These are phyloP conservation scores for Fraxinus nigra DNA, from an alignment of 305 asterid genomes.

Conservation along the genomic window DNA sequence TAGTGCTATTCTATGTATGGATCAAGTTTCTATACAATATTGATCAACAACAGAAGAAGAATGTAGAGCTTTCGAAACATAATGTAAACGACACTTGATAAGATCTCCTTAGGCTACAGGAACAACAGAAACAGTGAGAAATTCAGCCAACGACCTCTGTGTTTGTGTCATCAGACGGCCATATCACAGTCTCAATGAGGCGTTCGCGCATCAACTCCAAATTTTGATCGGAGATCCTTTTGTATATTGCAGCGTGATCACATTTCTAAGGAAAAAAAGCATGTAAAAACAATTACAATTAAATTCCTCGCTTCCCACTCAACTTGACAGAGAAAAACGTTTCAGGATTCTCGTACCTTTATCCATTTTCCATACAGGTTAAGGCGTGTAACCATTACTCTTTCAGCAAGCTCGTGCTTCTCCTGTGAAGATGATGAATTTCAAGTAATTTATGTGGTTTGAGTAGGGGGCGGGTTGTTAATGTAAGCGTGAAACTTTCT, in stretches of 20 bases:
- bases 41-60: not conserved
- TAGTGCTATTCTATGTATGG: not conserved
- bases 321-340: not conserved
- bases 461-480: not conserved
- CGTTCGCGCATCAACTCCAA: conserved; percentile 84
- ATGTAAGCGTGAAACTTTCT: not conserved
- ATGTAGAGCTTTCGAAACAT: not conserved
- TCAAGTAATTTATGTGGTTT: not conserved
- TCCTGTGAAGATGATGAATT: conserved; percentile 44
- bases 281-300: not conserved
- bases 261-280: conserved; percentile 50
- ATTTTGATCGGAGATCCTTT: conserved; percentile 79
- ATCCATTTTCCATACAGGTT: conserved; percentile 86
- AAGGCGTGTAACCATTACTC: conserved; percentile 92
- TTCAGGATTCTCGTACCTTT: conserved; percentile 44
- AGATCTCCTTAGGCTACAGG: not conserved
- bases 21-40: not conserved
- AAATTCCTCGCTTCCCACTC: not conserved
- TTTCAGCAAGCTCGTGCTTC: conserved; percentile 81
- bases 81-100: not conserved
- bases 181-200: conserved; percentile 72
- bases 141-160: conserved; percentile 50
- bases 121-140: not conserved
- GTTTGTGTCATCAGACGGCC: conserved; percentile 80
- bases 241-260: conserved; percentile 78